Base-by-base conservation (phyloP, 257 asterid species). In the Salvia rosmarinus region DNA sequence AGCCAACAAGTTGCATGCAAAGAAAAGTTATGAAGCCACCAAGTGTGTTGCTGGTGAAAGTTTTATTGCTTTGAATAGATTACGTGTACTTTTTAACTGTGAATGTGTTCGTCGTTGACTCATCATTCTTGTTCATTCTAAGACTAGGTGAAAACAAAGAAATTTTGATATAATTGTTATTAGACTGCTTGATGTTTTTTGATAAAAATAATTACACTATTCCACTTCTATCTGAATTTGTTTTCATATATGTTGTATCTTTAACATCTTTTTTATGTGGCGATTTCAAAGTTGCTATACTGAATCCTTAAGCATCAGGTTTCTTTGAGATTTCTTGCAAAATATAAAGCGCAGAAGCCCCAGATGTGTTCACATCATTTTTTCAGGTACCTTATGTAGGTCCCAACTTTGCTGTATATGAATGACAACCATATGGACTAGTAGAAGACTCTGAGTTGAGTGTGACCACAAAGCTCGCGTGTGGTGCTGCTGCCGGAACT, bases 361-460 rank as follows among this genome's bases (percentile, higher is more conserved):
- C 25, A 49, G 5, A 49, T 3, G 16, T 49, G 56, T n/a, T n/a
- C n/a, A 3, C 44, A 46, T 17, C 19, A 46, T 39, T 39, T 44
- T 71, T 81, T 74, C 85, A 88, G 95, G 72, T 39, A 9, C 44
- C 44, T 9, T 89, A 89, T 67, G 96, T 83, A 62, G 96, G 96
- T 73, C 92, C 86, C 76, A 89, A 89, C 73, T 89, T 89, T 82
- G 90, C 92, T 9, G 96, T 89, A 6, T 89, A 87, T 39, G 96
- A 87, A 79, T 89, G 76, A 50, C 79, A 71, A 78, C 71, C 92
- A 32, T 73, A 80, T 57, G 84, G 88, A 59, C 83, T 87, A 44
- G 84, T 70, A 47, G 85, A 85, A 67, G 89, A 83, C 75, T 63
- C 75, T 20, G 93, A 89, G 61, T 78, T 89, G 75, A 81, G 88